Evolutionary conservation across 75 land plant genomes (phyloP).

Genomic region (Isoetes taiwanensis): DNA sequence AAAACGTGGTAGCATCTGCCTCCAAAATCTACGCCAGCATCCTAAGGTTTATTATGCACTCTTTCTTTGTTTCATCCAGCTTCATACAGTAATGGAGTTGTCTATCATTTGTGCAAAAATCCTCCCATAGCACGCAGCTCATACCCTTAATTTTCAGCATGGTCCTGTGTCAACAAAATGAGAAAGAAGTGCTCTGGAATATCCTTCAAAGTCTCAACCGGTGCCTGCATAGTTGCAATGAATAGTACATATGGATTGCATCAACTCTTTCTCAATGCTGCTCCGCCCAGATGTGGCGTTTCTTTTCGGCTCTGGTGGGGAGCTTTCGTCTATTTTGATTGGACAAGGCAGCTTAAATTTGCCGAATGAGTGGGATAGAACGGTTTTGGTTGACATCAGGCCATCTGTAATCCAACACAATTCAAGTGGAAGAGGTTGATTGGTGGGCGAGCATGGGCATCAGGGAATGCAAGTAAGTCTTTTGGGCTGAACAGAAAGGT

Average conservation of each 20-base stretch:
- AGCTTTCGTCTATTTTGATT: conserved; percentile 88
- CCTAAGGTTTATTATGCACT: too few relatives aligned
- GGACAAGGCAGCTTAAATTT: conserved; percentile 83
- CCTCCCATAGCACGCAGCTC: conserved; percentile 90
- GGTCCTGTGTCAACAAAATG: conserved; percentile 4
- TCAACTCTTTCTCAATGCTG: neutral
- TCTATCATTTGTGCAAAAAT: conserved; percentile 95
- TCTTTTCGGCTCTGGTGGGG: conserved; percentile 80
- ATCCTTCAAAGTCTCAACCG: neutral
- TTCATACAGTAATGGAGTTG: conserved; percentile 90
- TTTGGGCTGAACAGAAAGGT: neutral
- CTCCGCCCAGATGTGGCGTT: conserved; percentile 63
- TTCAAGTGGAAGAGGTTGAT: conserved; percentile 84
- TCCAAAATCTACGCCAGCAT: too few relatives aligned
- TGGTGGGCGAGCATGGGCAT: conserved; percentile 99
- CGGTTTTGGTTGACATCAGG: conserved; percentile 91
- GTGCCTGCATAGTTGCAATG: neutral
- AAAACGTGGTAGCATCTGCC: too few relatives aligned
- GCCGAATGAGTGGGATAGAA: conserved; percentile 73
- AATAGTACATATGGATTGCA: neutral
- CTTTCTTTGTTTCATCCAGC: too few relatives aligned
- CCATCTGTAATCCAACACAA: conserved; percentile 51
- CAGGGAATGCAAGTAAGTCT: conserved; percentile 90
- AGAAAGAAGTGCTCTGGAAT: neutral
- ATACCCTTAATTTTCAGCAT: conserved; percentile 48